These are phyloP conservation scores for Paspalum notatum DNA, from an alignment of 176 grass and related monocot genomes.

Conservation along the genomic window DNA sequence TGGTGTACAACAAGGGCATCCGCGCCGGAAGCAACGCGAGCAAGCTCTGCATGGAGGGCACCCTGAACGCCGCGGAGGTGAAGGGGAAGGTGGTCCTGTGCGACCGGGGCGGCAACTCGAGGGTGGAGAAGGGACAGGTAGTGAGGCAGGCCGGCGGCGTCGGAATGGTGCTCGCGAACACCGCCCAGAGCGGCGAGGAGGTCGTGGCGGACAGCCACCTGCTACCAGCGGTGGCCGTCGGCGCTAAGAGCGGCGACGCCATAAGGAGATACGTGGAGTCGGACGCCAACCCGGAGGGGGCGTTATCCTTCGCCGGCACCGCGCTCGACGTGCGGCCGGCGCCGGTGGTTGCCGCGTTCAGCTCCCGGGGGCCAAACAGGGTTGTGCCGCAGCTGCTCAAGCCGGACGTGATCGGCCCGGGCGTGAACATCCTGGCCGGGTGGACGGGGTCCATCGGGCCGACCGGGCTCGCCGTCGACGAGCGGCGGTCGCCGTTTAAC, in stretches of 20 bases:
- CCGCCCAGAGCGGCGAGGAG: constrained; percentile 70
- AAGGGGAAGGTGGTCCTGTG: constrained; percentile 87
- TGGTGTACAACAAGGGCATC: constrained; percentile 73
- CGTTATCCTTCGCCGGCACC: constrained; percentile 63
- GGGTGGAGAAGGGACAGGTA: constrained; percentile 79
- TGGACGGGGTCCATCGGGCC: constrained; percentile 75
- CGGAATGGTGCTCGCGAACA: constrained; percentile 87
- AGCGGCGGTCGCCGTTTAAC: constrained; percentile 69
- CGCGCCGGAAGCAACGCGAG: constrained; percentile 70
- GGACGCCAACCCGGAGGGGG: constrained; percentile 47
- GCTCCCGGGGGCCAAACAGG: constrained; percentile 80
- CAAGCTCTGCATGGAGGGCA: constrained; percentile 75
- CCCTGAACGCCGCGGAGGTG: constrained; percentile 59
- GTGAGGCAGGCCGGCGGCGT: constrained; percentile 79
- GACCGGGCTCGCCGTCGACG: constrained; percentile 61
- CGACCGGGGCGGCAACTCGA: constrained; percentile 66
- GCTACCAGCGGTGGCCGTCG: constrained; percentile 72
- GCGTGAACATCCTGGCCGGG: constrained; percentile 85
- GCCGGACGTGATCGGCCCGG: constrained; percentile 87
- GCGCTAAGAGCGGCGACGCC: constrained; percentile 60
- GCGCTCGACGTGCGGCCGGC: constrained; percentile 71
- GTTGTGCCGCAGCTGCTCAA: constrained; percentile 80
- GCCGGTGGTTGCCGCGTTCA: constrained; percentile 92
- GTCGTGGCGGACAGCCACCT: constrained; percentile 89
- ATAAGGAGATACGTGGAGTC: constrained; percentile 65